phyloP scores from a whole-genome alignment of 306 rosid species.

The Gynostemma pentaphyllum region DNA sequence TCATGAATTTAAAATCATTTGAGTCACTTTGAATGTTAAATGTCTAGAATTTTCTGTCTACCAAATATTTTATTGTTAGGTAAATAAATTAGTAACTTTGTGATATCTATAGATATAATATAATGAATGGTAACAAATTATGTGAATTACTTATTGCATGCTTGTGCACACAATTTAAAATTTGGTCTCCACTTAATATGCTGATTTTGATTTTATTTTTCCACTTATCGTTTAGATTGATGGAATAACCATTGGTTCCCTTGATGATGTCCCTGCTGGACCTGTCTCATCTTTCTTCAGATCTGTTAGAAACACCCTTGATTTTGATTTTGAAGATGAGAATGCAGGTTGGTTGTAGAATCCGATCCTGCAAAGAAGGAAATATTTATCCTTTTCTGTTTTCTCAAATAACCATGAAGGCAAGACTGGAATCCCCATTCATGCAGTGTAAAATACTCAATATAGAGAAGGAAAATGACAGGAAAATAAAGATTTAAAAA shows the following conservation, averaged over 20 bases:
- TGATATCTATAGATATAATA: background rate
- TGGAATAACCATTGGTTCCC: constrained; percentile 66
- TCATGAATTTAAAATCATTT: background rate
- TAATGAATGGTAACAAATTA: background rate
- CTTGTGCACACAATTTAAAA: background rate
- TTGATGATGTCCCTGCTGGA: constrained; percentile 81
- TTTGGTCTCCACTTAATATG: background rate
- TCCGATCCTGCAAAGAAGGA: no score
- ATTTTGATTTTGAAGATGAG: constrained; percentile 93
- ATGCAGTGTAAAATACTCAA: background rate
- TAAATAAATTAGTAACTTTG: background rate
- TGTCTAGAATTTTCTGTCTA: background rate
- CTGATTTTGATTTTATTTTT: background rate
- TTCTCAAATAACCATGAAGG: background rate
- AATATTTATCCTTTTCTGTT: no score
- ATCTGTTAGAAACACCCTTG: constrained; percentile 86
- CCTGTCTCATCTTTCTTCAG: constrained; percentile 71
- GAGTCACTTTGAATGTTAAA: background rate
- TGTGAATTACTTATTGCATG: background rate
- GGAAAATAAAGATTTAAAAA: background rate
- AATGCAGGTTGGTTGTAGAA: constrained; percentile 57
- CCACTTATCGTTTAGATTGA: constrained; percentile 39
- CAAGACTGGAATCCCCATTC: background rate
- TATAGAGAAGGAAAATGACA: background rate
- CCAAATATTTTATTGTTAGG: background rate